phyloP scores from a whole-genome alignment of 345 rosid genomes.

The Chamaenerion angustifolium region DNA sequence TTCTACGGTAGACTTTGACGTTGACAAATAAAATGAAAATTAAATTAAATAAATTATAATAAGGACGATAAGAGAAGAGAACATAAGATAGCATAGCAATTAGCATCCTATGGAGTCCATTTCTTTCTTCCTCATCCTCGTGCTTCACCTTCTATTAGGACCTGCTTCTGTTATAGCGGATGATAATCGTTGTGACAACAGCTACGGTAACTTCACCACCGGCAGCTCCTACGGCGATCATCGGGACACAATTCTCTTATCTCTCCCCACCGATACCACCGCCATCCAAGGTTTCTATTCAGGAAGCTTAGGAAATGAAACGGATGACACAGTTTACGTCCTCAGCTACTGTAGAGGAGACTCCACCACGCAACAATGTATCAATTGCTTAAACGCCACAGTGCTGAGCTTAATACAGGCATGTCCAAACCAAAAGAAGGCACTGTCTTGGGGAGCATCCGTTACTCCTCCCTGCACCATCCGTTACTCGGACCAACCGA shows the following conservation, averaged over 20 bases:
- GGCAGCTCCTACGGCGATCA: constrained; percentile 14
- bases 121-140: no score
- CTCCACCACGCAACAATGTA: constrained; percentile 13
- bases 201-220: constrained; percentile 7
- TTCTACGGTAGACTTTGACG: no score
- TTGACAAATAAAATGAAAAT: no score
- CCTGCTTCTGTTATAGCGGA: no score
- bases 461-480: constrained; percentile 18
- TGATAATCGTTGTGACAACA: no score
- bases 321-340: constrained; percentile 9
- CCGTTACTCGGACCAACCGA: constrained; percentile 20
- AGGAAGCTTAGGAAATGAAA: constrained; percentile 1
- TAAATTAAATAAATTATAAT: no score
- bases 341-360: constrained; percentile 22
- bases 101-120: no score
- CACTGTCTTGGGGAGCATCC: constrained; percentile 9
- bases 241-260: constrained; percentile 6
- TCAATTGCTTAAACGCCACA: constrained; percentile 11
- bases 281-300: constrained; percentile 1
- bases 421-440: constrained; percentile 32
- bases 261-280: constrained; percentile 5
- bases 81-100: no score
- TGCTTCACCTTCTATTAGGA: no score
- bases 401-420: constrained; percentile 4
- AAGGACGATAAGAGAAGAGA: no score